Conservation (phyloP, 192 early-diverging fungal genomes). For the Mortierella hygrophila region DNA sequence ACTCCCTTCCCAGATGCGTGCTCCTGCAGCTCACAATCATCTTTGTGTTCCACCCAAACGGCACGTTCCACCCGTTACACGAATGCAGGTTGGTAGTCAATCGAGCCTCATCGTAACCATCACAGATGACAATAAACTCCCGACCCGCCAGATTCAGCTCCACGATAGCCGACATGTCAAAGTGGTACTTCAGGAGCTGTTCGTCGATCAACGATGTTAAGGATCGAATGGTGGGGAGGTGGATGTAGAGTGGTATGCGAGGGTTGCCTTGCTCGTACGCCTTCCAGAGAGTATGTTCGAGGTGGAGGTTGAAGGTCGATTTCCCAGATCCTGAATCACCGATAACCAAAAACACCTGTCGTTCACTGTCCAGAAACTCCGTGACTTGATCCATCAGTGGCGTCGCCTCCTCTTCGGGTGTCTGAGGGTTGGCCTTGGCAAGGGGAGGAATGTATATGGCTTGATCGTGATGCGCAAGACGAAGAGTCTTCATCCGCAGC, state of each 20-base stretch:
- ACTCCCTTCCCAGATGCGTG: too few relatives aligned
- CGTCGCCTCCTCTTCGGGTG: neutral
- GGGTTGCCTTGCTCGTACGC: too few relatives aligned
- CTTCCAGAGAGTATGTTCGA: too few relatives aligned
- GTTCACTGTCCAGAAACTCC: neutral
- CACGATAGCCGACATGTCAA: too few relatives aligned
- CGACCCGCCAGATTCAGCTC: too few relatives aligned
- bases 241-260: neutral
- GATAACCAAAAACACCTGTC: neutral
- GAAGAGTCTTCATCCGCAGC: neutral
- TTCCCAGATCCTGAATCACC: neutral
- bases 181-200: neutral
- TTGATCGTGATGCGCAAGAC: slow-evolving; percentile 1
- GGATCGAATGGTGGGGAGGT: neutral
- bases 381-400: neutral
- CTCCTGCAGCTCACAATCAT: too few relatives aligned
- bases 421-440: neutral
- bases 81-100: too few relatives aligned
- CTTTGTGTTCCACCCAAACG: too few relatives aligned
- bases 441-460: neutral
- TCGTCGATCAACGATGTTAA: neutral
- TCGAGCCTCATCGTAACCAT: too few relatives aligned
- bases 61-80: too few relatives aligned
- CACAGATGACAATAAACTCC: too few relatives aligned
- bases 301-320: too few relatives aligned